Base-by-base conservation (phyloP, 306 rosid species). In the Castanea mollissima region DNA sequence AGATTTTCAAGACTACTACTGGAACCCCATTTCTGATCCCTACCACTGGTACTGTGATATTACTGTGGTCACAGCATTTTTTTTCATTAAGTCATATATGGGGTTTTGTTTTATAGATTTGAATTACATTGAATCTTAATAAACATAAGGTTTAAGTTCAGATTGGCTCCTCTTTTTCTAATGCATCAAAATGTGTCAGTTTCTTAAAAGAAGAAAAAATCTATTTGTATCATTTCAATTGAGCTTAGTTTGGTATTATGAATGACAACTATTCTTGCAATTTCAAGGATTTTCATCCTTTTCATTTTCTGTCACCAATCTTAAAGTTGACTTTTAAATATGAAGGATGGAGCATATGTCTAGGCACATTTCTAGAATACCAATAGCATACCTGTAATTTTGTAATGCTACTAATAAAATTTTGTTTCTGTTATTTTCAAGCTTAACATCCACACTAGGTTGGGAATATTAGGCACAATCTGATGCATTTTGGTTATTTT, bases 21-120 rank as follows among this genome's bases (percentile, higher is more conserved):
- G 99, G 99, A 83, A 91, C 84, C 52, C 96, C 99, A 55, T 96
- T 96, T 88, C 80, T 96, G 77, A 74, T 93, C 88, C 99, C 99
- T 55, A 96, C 99, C 73, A 96, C 99, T 74, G 99, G 99, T 96
- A 87, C 78, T 81, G 25, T 34, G 34, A 72, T 76, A 15, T 31
- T 5, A 6, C 63, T 20, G 31, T 68, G n/a, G 46, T 71, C 12
- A 70, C 46, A 19, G 5, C 54, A 1, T 23, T 79, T 41, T 38
- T 38, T 38, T 41, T 41, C 46, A 60, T 55, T 55, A 2, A 64
- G 34, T 51, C 41, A 16, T 64, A 32, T 32, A 31, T 16, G 9
- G 18, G 20, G 10, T 29, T 63, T 63, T 13, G 11, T 63, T 29
- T 7, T 35, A 63, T 27, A 15, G 46, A 64, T 64, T 64, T 64